A percentile compares a stretch with the other conserved stretches of the same genome.
These are phyloP conservation scores for Dothideomycetes sp. DNA, from an alignment of 2,329 filamentous ascomycete species.

Conservation along the genomic window DNA sequence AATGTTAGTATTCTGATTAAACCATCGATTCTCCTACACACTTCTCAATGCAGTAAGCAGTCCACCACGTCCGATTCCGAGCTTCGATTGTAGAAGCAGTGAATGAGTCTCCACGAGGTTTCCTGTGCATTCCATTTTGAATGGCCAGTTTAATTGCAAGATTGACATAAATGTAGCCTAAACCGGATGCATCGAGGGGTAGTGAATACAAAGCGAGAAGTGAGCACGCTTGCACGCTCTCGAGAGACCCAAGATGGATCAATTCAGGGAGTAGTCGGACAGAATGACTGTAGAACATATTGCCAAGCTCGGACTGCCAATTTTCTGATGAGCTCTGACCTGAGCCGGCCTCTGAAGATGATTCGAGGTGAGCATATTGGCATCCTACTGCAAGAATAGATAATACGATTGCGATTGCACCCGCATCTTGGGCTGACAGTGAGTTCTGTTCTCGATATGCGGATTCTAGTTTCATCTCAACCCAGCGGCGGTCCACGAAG, in stretches of 20 bases:
- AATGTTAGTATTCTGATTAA: conserved; percentile 10
- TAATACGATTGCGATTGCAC: conserved; percentile 31
- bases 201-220: conserved; percentile 48
- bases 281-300: conserved; percentile 49
- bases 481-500: conserved; percentile 35
- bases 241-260: conserved; percentile 46
- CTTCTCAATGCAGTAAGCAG: conserved; percentile 38
- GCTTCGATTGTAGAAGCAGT: conserved; percentile 31
- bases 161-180: conserved; percentile 50
- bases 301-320: conserved; percentile 46
- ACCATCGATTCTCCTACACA: conserved; percentile 21
- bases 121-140: conserved; percentile 52
- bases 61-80: conserved; percentile 17
- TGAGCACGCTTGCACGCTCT: conserved; percentile 48
- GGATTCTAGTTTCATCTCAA: conserved; percentile 29
- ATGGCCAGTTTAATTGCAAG: conserved; percentile 49
- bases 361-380: conserved; percentile 36
- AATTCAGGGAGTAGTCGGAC: conserved; percentile 47
- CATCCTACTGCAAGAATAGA: conserved; percentile 36
- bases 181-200: conserved; percentile 46
- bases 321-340: no score
- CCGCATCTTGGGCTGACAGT: conserved; percentile 31
- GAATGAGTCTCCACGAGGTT: conserved; percentile 33
- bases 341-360: conserved; percentile 32
- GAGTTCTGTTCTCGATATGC: conserved; percentile 30